Evolutionary conservation across 2,329 filamentous ascomycete species (phyloP).

Genomic region (Sporothrix variecibatus): DNA sequence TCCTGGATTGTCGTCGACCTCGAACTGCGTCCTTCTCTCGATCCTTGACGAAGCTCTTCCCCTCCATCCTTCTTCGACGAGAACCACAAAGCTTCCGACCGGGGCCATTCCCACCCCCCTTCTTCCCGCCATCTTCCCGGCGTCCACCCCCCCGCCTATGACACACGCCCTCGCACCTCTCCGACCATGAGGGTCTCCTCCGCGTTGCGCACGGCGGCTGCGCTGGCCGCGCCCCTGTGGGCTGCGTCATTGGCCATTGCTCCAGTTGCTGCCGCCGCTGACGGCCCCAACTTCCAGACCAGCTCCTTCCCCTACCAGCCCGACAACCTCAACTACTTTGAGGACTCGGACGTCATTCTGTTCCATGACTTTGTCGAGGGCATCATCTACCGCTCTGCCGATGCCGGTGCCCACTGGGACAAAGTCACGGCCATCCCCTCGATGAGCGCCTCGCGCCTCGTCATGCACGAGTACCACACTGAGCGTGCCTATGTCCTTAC

Average conservation of each 20-base stretch:
- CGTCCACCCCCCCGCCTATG: slow-evolving; percentile 21
- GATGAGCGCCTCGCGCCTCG: slow-evolving; percentile 62
- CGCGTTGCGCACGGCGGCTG: slow-evolving; percentile 49
- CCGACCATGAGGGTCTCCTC: slow-evolving; percentile 58
- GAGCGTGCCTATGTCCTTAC: slow-evolving; percentile 81
- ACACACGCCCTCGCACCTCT: slow-evolving; percentile 6
- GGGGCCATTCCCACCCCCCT: background rate
- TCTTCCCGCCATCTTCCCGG: background rate
- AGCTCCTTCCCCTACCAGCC: slow-evolving; percentile 69
- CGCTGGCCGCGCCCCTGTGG: slow-evolving; percentile 52
- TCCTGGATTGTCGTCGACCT: background rate
- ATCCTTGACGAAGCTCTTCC: background rate
- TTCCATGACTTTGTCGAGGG: slow-evolving; percentile 66
- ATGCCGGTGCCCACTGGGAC: slow-evolving; percentile 80
- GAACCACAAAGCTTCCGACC: background rate
- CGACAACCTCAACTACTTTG: slow-evolving; percentile 79
- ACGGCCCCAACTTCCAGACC: slow-evolving; percentile 65
- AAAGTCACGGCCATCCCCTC: slow-evolving; percentile 64
- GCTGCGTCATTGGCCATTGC: slow-evolving; percentile 12
- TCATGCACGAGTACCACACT: slow-evolving; percentile 77
- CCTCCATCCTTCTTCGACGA: background rate
- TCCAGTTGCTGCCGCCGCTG: slow-evolving; percentile 46
- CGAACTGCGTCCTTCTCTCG: background rate
- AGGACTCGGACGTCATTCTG: slow-evolving; percentile 80
- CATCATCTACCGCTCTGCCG: slow-evolving; percentile 73